phyloP scores from a whole-genome alignment of 164 flowering plant species.

The Hamamelis virginiana region DNA sequence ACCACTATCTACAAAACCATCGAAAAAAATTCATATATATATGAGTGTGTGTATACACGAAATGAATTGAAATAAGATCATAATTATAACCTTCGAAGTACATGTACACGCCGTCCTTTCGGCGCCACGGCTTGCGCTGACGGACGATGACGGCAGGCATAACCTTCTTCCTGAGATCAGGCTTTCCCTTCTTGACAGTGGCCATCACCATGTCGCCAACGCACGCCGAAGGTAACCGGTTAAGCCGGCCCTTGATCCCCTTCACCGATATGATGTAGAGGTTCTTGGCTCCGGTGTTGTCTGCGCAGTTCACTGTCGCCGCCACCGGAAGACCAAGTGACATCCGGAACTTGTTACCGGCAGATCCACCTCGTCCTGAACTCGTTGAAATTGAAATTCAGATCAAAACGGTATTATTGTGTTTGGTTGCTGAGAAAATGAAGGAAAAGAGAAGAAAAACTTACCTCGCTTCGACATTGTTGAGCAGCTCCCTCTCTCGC shows the following conservation, averaged over 20 bases:
- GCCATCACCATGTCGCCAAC: conserved; percentile 52
- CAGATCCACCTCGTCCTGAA: conserved; percentile 44
- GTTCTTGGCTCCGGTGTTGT: conserved; percentile 42
- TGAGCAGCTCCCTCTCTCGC: background rate
- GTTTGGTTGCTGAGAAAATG: background rate
- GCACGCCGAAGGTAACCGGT: conserved; percentile 41
- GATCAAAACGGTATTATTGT: background rate
- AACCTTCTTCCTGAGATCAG: conserved; percentile 44
- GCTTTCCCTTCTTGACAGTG: conserved; percentile 44
- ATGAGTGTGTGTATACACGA: too few species aligned
- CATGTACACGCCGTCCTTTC: conserved; percentile 48
- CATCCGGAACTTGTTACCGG: conserved; percentile 43
- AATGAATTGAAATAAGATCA: background rate
- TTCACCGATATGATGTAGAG: conserved; percentile 44
- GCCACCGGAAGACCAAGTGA: conserved; percentile 40
- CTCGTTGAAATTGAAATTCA: background rate
- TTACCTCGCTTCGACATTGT: conserved; percentile 45
- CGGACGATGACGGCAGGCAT: conserved; percentile 45
- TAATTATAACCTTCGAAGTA: conserved; percentile 33
- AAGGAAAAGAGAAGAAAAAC: background rate
- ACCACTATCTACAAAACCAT: too few species aligned
- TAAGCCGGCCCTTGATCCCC: conserved; percentile 43
- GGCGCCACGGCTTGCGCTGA: conserved; percentile 47
- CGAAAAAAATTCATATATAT: too few species aligned
- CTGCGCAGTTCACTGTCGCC: conserved; percentile 40